Evolutionary conservation across 345 rosid species (phyloP), one percentile per base, ranked within the genome.

Genomic region (Populus simonii): DNA sequence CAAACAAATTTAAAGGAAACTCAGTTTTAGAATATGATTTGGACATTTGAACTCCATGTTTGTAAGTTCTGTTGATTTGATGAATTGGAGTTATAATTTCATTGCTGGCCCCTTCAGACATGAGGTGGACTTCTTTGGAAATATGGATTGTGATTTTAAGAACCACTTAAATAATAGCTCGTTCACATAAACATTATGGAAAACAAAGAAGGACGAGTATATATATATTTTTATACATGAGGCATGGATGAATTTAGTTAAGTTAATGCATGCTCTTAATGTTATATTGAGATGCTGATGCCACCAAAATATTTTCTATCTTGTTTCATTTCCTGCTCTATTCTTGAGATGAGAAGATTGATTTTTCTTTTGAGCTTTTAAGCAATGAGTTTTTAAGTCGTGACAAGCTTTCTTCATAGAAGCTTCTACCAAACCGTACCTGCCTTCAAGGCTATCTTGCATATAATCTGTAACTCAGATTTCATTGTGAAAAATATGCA

Each of bases 401-500:
- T 11, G 17, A 20, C 12, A 57, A 36, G 51, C 35, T 33, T 63
- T 69, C 45, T 61, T 41, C 39, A 27, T 51, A 27, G 33, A 43
- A 53, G 72, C 41, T 25, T 72, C 22, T 67, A 16, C 41, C 7
- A 66, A 31, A 31, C 6, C 38, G 0, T 72, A 38, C 53, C 25
- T 62, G n/a, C 41, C 20, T 74, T 27, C 68, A 67, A 71, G 22
- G 38, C 70, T 78, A 69, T 63, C 13, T 70, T 29, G 29, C 35
- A 65, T 38, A 17, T 70, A 12, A 20, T 67, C 71, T 66, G n/a
- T 31, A 31, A 69, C 47, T 68, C 53, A 72, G 16, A 57, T 70
- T 55, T 51, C 17, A 9, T 70, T 61, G 45, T 69, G 36, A 80
- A 83, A 79, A 27, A 66, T 67, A 68, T 84, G 62, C 93, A 96